Evolutionary conservation across 495 filamentous ascomycete genomes (phyloP), one percentile per base, ranked within the genome.

Genomic region (Xylaria palmicola): DNA sequence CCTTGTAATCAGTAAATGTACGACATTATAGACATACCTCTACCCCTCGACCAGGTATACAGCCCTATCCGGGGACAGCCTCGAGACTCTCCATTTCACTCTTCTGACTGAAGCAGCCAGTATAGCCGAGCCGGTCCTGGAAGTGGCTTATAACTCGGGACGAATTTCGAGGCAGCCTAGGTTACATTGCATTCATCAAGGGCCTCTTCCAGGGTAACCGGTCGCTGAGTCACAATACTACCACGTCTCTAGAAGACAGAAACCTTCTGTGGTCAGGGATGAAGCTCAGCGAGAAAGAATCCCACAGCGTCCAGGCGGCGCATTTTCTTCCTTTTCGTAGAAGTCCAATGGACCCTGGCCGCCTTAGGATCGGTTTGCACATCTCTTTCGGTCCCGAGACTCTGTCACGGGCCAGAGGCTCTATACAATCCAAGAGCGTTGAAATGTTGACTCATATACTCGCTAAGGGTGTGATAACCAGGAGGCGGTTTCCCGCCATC

Each of bases 131-230:
- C 37, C 40, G 39, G 40, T 34, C 30, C 59, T 55, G 27, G 40
- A 37, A 40, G 27, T 47, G 49, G 50, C 19, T 27, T 52, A 36
- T 7, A 12, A 47, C 22, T 40, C 59, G 40, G 50, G 50, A 61
- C 39, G 49, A 48, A 44, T 39, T 30, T 60, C 58, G 44, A 60
- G 54, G 58, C 59, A 55, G 37, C 32, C 4, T 29, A 30, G 49
- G 59, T 61, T 61, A 27, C 49, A 55, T 32, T 47, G 59, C 59
- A 61, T 61, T 24, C 22, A 49, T n/a, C 32, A 48, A 45, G 55
- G 55, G 43, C 27, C 26, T 19, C 10, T 43, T 52, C 27, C 57
- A 58, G 37, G 41, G 55, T 39, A 37, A 6, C 27, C 49, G 39
- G 41, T 49, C 43, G 55, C 49, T 58, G 32, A 20, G 39, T n/a